Conservation (phyloP, 345 rosid species). For the Pistacia integerrima region DNA sequence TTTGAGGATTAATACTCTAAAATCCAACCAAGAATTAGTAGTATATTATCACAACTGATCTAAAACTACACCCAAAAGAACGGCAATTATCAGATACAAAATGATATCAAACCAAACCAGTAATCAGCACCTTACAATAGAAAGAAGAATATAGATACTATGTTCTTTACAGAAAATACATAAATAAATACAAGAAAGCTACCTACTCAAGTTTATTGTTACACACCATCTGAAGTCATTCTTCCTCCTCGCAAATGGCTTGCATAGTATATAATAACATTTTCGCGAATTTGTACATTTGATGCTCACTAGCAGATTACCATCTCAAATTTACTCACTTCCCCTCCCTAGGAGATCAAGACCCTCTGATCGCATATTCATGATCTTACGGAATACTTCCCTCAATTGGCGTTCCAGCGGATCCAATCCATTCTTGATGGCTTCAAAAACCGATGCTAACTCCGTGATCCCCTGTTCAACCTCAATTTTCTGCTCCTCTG, state of each 20-base stretch:
- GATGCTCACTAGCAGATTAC: slow-evolving; percentile 3
- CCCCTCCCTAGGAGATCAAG: slow-evolving; percentile 27
- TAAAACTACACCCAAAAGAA: slow-evolving; percentile 7
- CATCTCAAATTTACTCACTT: background rate
- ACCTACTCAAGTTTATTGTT: slow-evolving; percentile 20
- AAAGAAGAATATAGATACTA: background rate
- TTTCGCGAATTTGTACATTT: slow-evolving; percentile 24
- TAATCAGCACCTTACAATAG: background rate
- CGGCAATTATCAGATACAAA: slow-evolving; percentile 2
- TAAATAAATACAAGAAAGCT: slow-evolving; percentile 21
- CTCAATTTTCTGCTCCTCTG: slow-evolving; percentile 31
- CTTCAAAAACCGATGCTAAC: slow-evolving; percentile 30
- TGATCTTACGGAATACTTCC: slow-evolving; percentile 41
- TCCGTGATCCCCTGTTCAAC: slow-evolving; percentile 27
- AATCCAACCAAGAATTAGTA: background rate
- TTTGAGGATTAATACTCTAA: too few species aligned
- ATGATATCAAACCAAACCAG: background rate
- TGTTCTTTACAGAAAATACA: slow-evolving; percentile 16
- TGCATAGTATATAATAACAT: background rate
- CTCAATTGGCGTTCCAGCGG: slow-evolving; percentile 39
- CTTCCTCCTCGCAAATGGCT: slow-evolving; percentile 6
- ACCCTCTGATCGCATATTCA: slow-evolving; percentile 37
- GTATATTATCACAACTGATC: background rate
- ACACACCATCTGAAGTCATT: slow-evolving; percentile 5
- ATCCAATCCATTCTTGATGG: slow-evolving; percentile 36